A percentile compares a stretch with the other conserved stretches of the same genome.
Conservation (phyloP, 441 rosid genomes). For the Manihot esculenta region DNA sequence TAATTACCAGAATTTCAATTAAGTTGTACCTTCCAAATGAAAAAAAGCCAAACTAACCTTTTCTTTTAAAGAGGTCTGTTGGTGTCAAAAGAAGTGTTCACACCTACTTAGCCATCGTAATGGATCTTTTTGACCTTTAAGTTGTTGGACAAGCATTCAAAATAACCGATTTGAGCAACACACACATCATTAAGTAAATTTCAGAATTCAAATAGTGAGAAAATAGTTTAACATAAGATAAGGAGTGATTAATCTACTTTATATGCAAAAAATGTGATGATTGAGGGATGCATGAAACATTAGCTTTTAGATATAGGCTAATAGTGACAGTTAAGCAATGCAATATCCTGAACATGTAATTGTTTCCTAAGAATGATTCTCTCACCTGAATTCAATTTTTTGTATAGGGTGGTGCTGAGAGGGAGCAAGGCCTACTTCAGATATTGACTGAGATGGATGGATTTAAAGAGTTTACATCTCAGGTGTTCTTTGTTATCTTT, state of each 20-base stretch:
- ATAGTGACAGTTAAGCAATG: not conserved
- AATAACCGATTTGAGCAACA: not conserved
- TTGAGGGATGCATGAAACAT: not conserved
- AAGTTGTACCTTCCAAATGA: no score
- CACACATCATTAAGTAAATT: not conserved
- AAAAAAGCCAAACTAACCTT: no score
- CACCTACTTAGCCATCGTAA: no score
- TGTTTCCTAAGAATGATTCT: not conserved
- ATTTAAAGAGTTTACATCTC: conserved; percentile 85
- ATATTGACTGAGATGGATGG: conserved; percentile 98
- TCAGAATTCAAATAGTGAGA: not conserved
- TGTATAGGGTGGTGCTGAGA: conserved; percentile 93
- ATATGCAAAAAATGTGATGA: not conserved
- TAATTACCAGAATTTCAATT: no score
- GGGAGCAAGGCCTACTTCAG: conserved; percentile 99
- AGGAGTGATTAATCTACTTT: not conserved
- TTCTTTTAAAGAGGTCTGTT: no score
- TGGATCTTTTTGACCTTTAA: no score
- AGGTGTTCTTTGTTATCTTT: conserved; percentile 47
- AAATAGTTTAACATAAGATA: not conserved
- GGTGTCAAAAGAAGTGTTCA: no score
- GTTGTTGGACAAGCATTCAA: conserved; percentile 5
- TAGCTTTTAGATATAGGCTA: not conserved
- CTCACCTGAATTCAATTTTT: conserved; percentile 10
- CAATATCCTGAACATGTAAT: not conserved